Conservation (phyloP, 2,329 filamentous ascomycete species). For the Teratosphaeria viscida region DNA sequence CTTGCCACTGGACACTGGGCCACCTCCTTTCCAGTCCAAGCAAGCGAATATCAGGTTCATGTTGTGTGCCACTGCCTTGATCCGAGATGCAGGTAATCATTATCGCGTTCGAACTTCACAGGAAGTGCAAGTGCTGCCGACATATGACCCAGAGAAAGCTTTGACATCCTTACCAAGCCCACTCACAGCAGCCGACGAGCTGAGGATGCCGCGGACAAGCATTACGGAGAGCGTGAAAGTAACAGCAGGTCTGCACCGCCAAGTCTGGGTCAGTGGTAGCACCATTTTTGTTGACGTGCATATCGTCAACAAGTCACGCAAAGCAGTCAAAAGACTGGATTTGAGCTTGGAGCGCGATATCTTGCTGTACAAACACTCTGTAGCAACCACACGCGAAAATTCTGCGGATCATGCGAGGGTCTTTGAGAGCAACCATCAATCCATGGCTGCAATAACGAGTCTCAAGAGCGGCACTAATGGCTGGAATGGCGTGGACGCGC, state of each 20-base stretch:
- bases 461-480: constrained; percentile 35
- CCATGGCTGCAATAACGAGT: constrained; percentile 33
- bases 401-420: constrained; percentile 42
- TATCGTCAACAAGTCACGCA: constrained; percentile 40
- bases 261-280: constrained; percentile 48
- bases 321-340: constrained; percentile 40
- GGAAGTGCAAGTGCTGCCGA: constrained; percentile 41
- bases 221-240: constrained; percentile 36
- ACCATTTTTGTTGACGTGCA: constrained; percentile 46
- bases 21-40: constrained; percentile 44
- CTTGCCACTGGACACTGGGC: constrained; percentile 44
- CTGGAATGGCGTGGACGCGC: constrained; percentile 39
- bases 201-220: constrained; percentile 30
- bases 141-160: constrained; percentile 47
- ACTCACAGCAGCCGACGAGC: constrained; percentile 40
- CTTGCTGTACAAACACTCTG: constrained; percentile 42
- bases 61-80: constrained; percentile 37
- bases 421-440: constrained; percentile 41
- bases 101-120: constrained; percentile 42
- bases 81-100: constrained; percentile 38
- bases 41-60: constrained; percentile 42
- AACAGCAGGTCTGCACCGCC: constrained; percentile 45
- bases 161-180: constrained; percentile 44
- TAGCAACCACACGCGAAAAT: constrained; percentile 37
- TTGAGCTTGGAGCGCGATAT: constrained; percentile 43